Evolutionary conservation across 768 basidiomycete species (phyloP).

Genomic region (Pisolithus microcarpus): DNA sequence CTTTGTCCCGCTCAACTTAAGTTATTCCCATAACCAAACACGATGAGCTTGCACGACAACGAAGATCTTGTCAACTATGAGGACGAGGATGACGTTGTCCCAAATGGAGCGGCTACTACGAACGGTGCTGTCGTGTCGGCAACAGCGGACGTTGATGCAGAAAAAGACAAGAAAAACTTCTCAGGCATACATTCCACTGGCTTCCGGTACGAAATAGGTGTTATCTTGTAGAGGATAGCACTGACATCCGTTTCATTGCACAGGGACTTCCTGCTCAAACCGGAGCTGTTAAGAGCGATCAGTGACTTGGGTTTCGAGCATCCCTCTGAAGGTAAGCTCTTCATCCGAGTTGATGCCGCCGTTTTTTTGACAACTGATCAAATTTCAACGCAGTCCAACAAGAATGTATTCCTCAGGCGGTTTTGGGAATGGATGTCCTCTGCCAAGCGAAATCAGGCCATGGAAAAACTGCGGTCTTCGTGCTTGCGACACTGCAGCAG

Average conservation of each 20-base stretch:
- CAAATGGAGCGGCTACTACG: slow-evolving; percentile 47
- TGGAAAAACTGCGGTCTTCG: slow-evolving; percentile 98
- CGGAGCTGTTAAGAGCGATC: slow-evolving; percentile 93
- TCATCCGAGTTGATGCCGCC: background rate
- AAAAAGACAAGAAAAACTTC: slow-evolving; percentile 94
- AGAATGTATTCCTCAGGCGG: slow-evolving; percentile 99
- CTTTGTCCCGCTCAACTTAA: slow-evolving; percentile 15
- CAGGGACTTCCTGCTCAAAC: slow-evolving; percentile 97
- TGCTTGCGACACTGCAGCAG: slow-evolving; percentile 95
- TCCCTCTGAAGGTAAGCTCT: slow-evolving; percentile 85
- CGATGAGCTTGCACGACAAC: slow-evolving; percentile 79
- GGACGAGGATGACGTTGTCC: slow-evolving; percentile 76
- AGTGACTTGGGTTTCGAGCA: slow-evolving; percentile 99
- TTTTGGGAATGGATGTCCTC: slow-evolving; percentile 98
- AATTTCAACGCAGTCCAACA: slow-evolving; percentile 71
- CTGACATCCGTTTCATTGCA: slow-evolving; percentile 8
- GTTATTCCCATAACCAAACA: slow-evolving; percentile 14
- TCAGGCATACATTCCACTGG: slow-evolving; percentile 99
- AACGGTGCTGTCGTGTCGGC: slow-evolving; percentile 43
- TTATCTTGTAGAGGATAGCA: background rate
- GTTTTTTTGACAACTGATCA: background rate
- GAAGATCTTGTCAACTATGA: slow-evolving; percentile 95
- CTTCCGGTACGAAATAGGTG: slow-evolving; percentile 63
- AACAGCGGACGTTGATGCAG: slow-evolving; percentile 45
- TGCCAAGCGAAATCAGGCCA: slow-evolving; percentile 99